Evolutionary conservation across 495 filamentous ascomycete species (phyloP), one percentile per base, ranked within the genome.

Genomic region (Penicillium fimorum): DNA sequence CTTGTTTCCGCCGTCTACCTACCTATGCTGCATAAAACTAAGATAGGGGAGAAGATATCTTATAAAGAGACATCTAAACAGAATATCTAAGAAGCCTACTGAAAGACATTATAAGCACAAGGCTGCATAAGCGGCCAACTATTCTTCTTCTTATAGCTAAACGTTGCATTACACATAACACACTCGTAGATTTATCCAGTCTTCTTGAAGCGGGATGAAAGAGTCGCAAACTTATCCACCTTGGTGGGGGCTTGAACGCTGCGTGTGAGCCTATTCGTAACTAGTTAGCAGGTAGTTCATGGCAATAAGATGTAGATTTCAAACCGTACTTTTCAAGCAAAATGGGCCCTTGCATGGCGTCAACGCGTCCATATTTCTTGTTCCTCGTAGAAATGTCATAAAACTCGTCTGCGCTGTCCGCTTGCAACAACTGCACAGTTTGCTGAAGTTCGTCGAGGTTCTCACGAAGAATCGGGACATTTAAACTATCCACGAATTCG

Each of bases 401-500:
- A 66, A 95, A 97, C 67, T 96, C 92, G 60, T 97, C 92, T 9
- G 90, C 84, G 60, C 91, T 95, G 13, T 96, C 91, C 1, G 85
- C 84, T 65, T 88, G 86, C 79, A 99, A 90, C 47, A 99, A 77
- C 54, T 84, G 75, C 43, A 94, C 86, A 1, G 93, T 97, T 76
- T 99, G 94, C 58, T 90, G 85, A 24, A 99, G 76, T 71, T 97
- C 93, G 65, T 96, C 94, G 38, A 97, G 76, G 58, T 92, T 94
- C 62, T 91, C 86, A 37, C 84, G 80, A 3, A 97, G 78, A 66
- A 95, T 90, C 10, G 84, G 84, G 49, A 91, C 89, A 49, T 85
- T 84, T 25, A 98, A 83, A 50, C 83, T 84, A 46, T 89, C 84
- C 50, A 97, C 93, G 68, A 98, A 97, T 38, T 86, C 76, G 41